Evolutionary conservation across 2,329 filamentous ascomycete species (phyloP), one percentile per base, ranked within the genome.

Genomic region (Talaromyces amestolkiae): DNA sequence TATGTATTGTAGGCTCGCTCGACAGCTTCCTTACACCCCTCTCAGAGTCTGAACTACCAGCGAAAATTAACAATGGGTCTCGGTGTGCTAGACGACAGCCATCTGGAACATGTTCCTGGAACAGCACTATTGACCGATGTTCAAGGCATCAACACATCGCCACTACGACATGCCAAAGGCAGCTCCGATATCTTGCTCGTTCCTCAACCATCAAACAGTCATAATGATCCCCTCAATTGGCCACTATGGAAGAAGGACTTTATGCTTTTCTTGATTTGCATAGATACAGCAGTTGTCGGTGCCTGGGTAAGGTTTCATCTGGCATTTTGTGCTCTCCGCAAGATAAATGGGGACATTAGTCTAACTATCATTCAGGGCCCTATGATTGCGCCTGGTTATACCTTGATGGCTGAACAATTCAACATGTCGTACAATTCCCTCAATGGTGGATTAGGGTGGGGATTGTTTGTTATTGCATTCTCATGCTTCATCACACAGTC

Each of bases 181-280:
- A 27, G 22, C 7, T 51, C 47, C 3, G 47, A 51, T 51, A 51
- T 51, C 24, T 51, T 51, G 24, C 47, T 51, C 7, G 47, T 51
- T 51, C 47, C 47, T 8, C 47, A 51, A 10, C 47, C 47, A 3
- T 51, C 47, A 51, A 51, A 31, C 24, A 70, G 72, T 47, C 73
- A 73, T 2, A 73, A 74, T 62, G 73, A 74, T 64, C 75, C 73
- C 24, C 63, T 74, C 65, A 71, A 72, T 68, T 73, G 72, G 72
- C 69, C 70, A 65, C 68, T 65, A 24, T 76, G 65, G 69, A 79
- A 78, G 68, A 81, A 81, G 65, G 76, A 80, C 68, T 65, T 76
- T 3, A 78, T 79, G 66, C 65, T 79, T 11, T 70, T 77, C 58
- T 74, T 79, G 45, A 76, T 79, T 61, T 74, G 73, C 43, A 72